A percentile compares a stretch with the other conserved stretches of the same genome.
Conservation (phyloP, 192 early-diverging fungal genomes). For the Borealophlyctis nickersoniae region DNA sequence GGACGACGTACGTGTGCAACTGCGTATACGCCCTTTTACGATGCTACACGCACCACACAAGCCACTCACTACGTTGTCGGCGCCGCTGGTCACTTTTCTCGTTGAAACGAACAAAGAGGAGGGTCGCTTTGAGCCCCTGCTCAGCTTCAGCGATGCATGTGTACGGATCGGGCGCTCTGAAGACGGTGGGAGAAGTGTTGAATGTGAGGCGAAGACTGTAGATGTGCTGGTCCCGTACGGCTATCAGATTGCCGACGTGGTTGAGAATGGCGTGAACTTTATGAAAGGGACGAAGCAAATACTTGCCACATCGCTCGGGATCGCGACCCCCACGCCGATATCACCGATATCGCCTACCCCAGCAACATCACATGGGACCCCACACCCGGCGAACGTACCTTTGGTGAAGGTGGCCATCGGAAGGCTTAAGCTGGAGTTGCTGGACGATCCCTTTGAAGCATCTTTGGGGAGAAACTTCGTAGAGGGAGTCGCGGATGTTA, state of each 20-base stretch:
- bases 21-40: neutral
- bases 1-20: neutral
- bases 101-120: neutral
- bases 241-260: slow-evolving; percentile 33
- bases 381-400: slow-evolving; percentile 19
- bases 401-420: slow-evolving; percentile 17
- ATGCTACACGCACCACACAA: neutral
- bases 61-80: neutral
- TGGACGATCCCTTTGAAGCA: slow-evolving; percentile 47
- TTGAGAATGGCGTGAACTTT: slow-evolving; percentile 42
- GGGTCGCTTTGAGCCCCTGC: neutral
- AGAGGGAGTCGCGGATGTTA: slow-evolving; percentile 40
- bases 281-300: slow-evolving; percentile 40
- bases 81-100: neutral
- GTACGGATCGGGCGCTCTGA: neutral
- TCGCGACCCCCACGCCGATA: slow-evolving; percentile 9
- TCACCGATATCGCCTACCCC: slow-evolving; percentile 6
- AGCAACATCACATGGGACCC: slow-evolving; percentile 1
- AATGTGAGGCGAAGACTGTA: neutral
- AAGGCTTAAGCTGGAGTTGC: slow-evolving; percentile 24
- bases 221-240: slow-evolving; percentile 23
- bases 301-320: slow-evolving; percentile 22
- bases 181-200: neutral
- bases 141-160: neutral
- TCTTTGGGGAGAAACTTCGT: slow-evolving; percentile 39